phyloP scores from a whole-genome alignment of 2,329 filamentous ascomycete species.

The Grosmannia clavigera region DNA sequence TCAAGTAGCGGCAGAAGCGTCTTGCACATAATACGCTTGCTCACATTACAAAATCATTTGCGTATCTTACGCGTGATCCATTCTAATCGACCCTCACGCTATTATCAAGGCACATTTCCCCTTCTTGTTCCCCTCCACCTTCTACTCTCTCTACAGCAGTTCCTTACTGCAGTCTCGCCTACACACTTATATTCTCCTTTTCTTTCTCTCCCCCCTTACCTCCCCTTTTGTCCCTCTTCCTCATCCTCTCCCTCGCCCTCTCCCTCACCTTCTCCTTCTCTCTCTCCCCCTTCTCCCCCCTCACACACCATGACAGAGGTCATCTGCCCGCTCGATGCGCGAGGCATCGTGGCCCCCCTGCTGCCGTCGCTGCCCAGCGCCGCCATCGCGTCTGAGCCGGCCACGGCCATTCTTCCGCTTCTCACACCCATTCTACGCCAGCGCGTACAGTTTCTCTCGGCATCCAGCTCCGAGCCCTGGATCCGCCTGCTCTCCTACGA shows the following conservation, averaged over 20 bases:
- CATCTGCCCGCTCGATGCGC: conserved; percentile 32
- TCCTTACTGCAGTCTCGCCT: too few species aligned
- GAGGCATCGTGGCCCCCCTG: conserved; percentile 40
- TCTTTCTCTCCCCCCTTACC: too few species aligned
- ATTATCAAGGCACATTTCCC: too few species aligned
- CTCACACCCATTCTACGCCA: conserved; percentile 56
- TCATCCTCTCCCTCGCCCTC: too few species aligned
- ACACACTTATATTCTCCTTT: too few species aligned
- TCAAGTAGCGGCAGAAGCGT: not conserved
- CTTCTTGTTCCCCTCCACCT: too few species aligned
- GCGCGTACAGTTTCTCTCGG: conserved; percentile 52
- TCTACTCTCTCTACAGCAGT: too few species aligned
- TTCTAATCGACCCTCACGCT: too few species aligned
- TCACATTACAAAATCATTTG: too few species aligned
- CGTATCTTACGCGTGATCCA: not conserved
- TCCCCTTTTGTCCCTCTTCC: not conserved
- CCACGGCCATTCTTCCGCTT: conserved; percentile 43
- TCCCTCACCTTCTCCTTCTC: not conserved
- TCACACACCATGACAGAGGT: conserved; percentile 9
- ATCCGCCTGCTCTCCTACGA: conserved; percentile 62
- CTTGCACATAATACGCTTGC: not conserved
- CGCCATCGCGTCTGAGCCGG: conserved; percentile 43
- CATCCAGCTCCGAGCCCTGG: conserved; percentile 53
- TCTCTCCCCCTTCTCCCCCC: not conserved
- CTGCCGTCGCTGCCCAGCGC: conserved; percentile 48